Base-by-base conservation (phyloP, 345 rosid species). In the Ceriops zippeliana region DNA sequence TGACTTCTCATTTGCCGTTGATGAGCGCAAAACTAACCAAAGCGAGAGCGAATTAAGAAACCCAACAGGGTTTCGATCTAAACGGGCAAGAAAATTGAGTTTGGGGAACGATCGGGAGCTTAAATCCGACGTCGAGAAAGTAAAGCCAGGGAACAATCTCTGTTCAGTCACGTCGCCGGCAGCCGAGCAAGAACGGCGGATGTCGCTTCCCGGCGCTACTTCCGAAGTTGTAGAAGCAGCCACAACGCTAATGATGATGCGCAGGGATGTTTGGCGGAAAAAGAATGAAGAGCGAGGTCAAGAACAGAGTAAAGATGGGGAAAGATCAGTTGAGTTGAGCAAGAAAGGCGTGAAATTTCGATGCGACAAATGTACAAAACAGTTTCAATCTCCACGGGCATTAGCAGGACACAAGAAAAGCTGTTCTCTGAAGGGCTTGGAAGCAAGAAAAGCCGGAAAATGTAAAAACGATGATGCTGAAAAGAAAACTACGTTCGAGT, bases 41-140 rank as follows among this genome's bases (percentile, higher is more conserved):
- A 75, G 79, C 61, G 79, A 79, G 76, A 75, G 76, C 19, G 79
- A 79, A 74, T 79, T 79, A 31, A 62, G 73, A 46, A 70, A 63
- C 47, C 82, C 73, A 54, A 79, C 80, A 63, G 62, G 70, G 59
- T 32, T 62, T 60, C 80, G 80, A 68, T 77, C 80, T 52, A 77
- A 72, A 34, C 46, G 76, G 47, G 68, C 66, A 56, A 60, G 76
- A 27, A 76, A 76, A 57, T 54, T 71, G 21, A 75, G 63, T 24
- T 64, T 69, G 20, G 56, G 52, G 17, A 65, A 65, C 35, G 69
- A 46, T 27, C 64, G 60, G 52, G 38, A 53, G 34, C 66, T 30
- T 51, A 66, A 49, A 60, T 46, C 46, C 21, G 75, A 70, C 5
- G 20, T 32, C 30, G 57, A 34, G 65, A 68, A 68, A 49, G 58